Evolutionary conservation across 2,329 filamentous ascomycete genomes (phyloP), one percentile per base, ranked within the genome.

Genomic region (Sordariomycetes sp.): DNA sequence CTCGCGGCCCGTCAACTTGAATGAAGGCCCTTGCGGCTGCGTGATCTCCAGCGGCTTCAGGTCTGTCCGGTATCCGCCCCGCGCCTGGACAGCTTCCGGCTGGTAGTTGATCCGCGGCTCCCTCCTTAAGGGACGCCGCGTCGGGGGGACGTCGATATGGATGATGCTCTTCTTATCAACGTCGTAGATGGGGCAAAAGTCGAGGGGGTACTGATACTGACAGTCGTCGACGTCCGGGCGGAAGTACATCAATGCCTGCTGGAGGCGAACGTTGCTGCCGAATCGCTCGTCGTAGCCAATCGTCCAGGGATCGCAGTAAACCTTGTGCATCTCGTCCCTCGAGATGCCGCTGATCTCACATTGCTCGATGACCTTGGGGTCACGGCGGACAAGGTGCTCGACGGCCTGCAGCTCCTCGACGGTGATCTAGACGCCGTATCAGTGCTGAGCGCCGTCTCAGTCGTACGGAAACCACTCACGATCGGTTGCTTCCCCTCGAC

Each of bases 181-280:
- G 66, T 95, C 90, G 71, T 84, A 95, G 65, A 96, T 95, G 1
- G 91, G 91, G 66, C 90, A 95, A 72, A 96, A 96, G 70, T 96
- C 91, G 56, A 96, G 80, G 0, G 91, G 91, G 67, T 86, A 96
- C 45, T 87, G 86, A 70, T 96, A 96, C 72, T 96, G 91, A 69
- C 82, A 89, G 72, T 92, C 88, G 65, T 96, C 90, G 20, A 86
- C 66, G 63, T 92, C 78, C 3, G 90, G 90, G 17, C 91, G 84
- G 70, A 95, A 96, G 76, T 96, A 96, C 90, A 96, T 95, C 57
- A 96, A 76, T 1, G 90, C 91, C 72, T 96, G 91, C 72, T 96
- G 91, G 3, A 96, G 80, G 57, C 91, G 84, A 51, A 89, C 77
- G 51, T 76, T 76, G 67, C 74, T 92, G 60, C 90, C 91, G 65